Conservation (phyloP, 257 asterid species). For the Solanum microdontum region DNA sequence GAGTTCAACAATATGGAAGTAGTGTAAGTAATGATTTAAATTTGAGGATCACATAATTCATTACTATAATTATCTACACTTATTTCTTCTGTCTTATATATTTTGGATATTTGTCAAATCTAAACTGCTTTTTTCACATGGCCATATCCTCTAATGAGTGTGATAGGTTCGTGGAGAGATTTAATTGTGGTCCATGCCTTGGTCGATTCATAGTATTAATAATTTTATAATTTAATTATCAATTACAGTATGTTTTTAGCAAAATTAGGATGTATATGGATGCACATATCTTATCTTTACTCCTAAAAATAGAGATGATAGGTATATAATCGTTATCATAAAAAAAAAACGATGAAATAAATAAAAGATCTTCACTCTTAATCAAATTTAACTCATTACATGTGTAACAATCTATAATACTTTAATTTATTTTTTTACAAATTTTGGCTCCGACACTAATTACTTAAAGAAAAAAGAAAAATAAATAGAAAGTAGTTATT, state of each 20-base stretch:
- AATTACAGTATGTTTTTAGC: background rate
- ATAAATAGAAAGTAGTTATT: background rate
- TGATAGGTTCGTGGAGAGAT: no score
- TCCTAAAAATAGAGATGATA: background rate
- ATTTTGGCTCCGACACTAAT: background rate
- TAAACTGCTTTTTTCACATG: background rate
- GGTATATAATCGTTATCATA: background rate
- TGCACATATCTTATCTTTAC: background rate
- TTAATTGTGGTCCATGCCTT: background rate
- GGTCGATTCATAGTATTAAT: background rate
- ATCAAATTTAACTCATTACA: background rate
- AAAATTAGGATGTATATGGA: background rate
- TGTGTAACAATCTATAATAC: background rate
- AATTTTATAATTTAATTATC: background rate
- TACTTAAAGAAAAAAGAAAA: background rate
- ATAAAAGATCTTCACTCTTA: background rate
- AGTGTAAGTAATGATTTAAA: background rate
- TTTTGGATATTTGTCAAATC: background rate
- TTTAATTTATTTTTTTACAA: background rate
- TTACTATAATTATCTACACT: background rate
- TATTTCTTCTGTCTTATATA: background rate
- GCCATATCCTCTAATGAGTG: background rate
- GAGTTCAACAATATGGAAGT: no score
- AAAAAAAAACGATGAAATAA: no score
- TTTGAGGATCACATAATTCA: background rate